These are phyloP conservation scores for Austroboletus eburneus DNA, from an alignment of 768 basidiomycete species.

Conservation along the genomic window DNA sequence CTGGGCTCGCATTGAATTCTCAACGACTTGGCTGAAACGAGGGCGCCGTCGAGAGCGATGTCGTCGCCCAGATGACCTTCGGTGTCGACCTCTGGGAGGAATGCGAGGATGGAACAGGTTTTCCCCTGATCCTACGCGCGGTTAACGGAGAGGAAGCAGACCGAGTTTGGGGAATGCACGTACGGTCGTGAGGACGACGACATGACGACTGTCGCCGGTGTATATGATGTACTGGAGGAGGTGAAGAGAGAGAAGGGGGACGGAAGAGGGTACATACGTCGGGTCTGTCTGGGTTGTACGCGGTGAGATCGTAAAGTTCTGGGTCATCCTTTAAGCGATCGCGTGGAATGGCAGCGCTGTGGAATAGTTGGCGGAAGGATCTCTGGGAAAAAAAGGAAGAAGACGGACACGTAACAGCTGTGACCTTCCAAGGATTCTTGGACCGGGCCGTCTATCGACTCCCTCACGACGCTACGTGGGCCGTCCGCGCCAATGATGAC, in stretches of 20 bases:
- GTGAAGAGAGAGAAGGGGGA: background rate
- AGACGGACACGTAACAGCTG: conserved; percentile 48
- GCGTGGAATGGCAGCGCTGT: conserved; percentile 42
- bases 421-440: conserved; percentile 26
- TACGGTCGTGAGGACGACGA: conserved; percentile 21
- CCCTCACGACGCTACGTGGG: conserved; percentile 39
- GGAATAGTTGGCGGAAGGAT: background rate
- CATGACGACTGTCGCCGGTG: conserved; percentile 25
- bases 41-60: conserved; percentile 16
- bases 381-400: conserved; percentile 9
- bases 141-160: background rate
- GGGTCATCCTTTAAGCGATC: conserved; percentile 41
- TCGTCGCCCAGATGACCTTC: conserved; percentile 34
- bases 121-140: conserved; percentile 33
- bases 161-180: conserved; percentile 1
- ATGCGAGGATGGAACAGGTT: conserved; percentile 36
- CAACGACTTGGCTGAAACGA: conserved; percentile 33
- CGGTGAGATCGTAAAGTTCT: conserved; percentile 34
- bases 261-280: conserved; percentile 11
- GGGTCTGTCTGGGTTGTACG: conserved; percentile 18
- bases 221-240: conserved; percentile 22
- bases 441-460: conserved; percentile 33
- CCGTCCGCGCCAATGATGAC: conserved; percentile 65
- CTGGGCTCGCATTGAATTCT: conserved; percentile 36
- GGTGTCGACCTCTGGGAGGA: conserved; percentile 36